A percentile compares a stretch with the other conserved stretches of the same genome.
phyloP scores from a whole-genome alignment of 306 rosid species.

The Vigna unguiculata region DNA sequence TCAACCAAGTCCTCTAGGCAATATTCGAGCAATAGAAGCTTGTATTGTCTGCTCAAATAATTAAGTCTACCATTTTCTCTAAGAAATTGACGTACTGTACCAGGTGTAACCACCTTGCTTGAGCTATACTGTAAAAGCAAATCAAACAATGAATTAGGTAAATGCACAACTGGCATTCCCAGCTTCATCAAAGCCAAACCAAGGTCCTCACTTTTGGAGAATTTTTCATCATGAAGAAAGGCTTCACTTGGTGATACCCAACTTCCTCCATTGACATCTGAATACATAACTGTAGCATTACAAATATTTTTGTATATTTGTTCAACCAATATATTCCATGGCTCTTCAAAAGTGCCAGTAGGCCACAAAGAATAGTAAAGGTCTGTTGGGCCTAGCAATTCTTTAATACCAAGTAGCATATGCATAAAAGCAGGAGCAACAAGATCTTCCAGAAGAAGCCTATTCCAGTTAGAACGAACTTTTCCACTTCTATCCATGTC shows the following conservation, averaged over 20 bases:
- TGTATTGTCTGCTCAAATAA: slow-evolving; percentile 61
- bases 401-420: slow-evolving; percentile 74
- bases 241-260: slow-evolving; percentile 92
- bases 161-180: slow-evolving; percentile 87
- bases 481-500: slow-evolving; percentile 99
- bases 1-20: slow-evolving; percentile 94
- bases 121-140: slow-evolving; percentile 72
- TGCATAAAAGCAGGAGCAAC: slow-evolving; percentile 83
- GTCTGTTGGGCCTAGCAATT: slow-evolving; percentile 67
- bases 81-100: slow-evolving; percentile 78
- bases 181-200: slow-evolving; percentile 78
- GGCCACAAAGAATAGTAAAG: slow-evolving; percentile 90
- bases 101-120: slow-evolving; percentile 82
- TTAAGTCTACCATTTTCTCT: slow-evolving; percentile 63
- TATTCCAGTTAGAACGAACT: slow-evolving; percentile 95
- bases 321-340: slow-evolving; percentile 85
- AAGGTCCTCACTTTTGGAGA: slow-evolving; percentile 70
- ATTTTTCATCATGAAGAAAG: slow-evolving; percentile 84
- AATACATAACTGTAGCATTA: slow-evolving; percentile 70
- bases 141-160: slow-evolving; percentile 70
- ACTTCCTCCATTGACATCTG: slow-evolving; percentile 83
- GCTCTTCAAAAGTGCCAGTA: slow-evolving; percentile 92
- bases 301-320: slow-evolving; percentile 71
- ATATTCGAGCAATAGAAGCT: slow-evolving; percentile 88
- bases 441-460: slow-evolving; percentile 87